Percentiles rank a stretch among this genome's conserved stretches.
phyloP scores from a whole-genome alignment of 352 stramenopile species.

The Phytophthora sansomeana region DNA sequence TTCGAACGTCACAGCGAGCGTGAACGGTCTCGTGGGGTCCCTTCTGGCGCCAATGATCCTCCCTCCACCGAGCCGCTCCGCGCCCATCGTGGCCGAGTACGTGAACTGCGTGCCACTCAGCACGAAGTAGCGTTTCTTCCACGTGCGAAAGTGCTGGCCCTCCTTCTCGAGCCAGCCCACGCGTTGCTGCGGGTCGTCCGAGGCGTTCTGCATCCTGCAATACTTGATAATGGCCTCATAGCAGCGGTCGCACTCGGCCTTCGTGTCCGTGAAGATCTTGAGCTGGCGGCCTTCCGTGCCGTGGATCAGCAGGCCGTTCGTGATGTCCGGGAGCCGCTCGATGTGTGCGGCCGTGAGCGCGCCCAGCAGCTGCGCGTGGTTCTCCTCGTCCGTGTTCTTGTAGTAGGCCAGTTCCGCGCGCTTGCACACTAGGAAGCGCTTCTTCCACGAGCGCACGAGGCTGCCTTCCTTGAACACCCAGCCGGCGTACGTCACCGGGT shows the following conservation, averaged over 20 bases:
- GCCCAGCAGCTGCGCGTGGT: constrained; percentile 74
- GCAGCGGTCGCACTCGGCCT: constrained; percentile 73
- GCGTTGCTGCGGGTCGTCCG: constrained; percentile 33
- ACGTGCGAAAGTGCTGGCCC: constrained; percentile 68
- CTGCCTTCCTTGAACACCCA: constrained; percentile 86
- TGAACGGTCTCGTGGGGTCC: constrained; percentile 68
- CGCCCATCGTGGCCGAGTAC: constrained; percentile 67
- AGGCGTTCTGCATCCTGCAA: constrained; percentile 47
- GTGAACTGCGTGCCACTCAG: constrained; percentile 65
- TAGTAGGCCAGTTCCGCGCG: constrained; percentile 81
- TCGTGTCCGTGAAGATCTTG: constrained; percentile 86
- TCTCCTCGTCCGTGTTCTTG: constrained; percentile 74
- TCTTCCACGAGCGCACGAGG: constrained; percentile 86
- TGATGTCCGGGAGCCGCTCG: constrained; percentile 71
- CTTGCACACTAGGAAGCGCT: constrained; percentile 86
- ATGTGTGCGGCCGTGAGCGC: constrained; percentile 74
- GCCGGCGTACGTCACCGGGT: constrained; percentile 72
- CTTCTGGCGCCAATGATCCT: constrained; percentile 63
- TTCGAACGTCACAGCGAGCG: constrained; percentile 69
- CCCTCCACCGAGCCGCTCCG: constrained; percentile 54
- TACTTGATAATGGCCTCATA: constrained; percentile 70
- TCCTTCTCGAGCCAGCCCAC: constrained; percentile 81
- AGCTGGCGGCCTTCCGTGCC: constrained; percentile 72
- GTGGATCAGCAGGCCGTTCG: constrained; percentile 75
- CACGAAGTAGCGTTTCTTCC: constrained; percentile 83